Evolutionary conservation across 441 rosid genomes (phyloP).

Genomic region (Mallotus repandus): DNA sequence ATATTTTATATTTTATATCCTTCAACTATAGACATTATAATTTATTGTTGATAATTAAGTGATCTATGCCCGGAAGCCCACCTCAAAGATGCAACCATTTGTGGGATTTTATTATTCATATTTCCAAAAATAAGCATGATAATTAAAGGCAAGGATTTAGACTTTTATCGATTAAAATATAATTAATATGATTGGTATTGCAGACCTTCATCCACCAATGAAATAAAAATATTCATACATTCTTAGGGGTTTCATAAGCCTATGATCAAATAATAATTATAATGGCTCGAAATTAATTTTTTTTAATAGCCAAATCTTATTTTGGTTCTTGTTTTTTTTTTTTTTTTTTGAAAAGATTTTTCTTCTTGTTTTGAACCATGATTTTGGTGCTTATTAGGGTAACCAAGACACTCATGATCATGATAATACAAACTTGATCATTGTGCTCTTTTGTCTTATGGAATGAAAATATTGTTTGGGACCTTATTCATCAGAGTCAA

Average conservation of each 20-base stretch:
- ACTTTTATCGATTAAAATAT: background rate
- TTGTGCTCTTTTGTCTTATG: slow-evolving; percentile 2
- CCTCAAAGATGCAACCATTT: background rate
- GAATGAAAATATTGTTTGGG: background rate
- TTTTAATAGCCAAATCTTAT: background rate
- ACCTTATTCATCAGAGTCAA: slow-evolving; percentile 5
- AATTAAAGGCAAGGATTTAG: background rate
- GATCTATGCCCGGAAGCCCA: slow-evolving; percentile 11
- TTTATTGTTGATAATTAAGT: background rate
- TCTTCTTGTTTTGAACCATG: background rate
- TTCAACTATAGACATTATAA: slow-evolving; percentile 10
- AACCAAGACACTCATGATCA: background rate
- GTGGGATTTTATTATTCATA: background rate
- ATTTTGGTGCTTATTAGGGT: background rate
- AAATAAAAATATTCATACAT: background rate
- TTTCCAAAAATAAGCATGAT: background rate
- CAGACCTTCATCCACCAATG: background rate
- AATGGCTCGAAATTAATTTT: background rate
- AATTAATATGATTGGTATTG: background rate
- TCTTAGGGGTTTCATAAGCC: background rate
- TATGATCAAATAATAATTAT: background rate
- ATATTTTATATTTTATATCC: background rate
- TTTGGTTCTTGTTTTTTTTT: background rate
- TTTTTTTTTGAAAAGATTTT: no score
- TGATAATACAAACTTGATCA: background rate